Evolutionary conservation across 176 grass and related monocot species (phyloP), one percentile per base, ranked within the genome.

Genomic region (Oryza rufipogon): DNA sequence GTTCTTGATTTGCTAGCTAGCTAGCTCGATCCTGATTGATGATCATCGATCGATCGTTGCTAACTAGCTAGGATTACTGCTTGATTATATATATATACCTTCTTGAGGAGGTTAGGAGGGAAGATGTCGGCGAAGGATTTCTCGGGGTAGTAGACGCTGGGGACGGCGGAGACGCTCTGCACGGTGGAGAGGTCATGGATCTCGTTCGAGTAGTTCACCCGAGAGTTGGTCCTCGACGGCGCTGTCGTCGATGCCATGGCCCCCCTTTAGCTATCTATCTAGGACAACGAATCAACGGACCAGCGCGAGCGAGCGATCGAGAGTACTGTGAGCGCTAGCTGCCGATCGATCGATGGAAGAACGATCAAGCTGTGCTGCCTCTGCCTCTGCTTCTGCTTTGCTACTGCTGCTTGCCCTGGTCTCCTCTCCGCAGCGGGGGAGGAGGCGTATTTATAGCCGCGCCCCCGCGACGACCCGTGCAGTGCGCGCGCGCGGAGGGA

Each of bases 151-250:
- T 75, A 87, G 41, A 84, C 20, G 81, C 75, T 87, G 52, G 90
- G 84, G 42, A 17, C 82, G 71, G 76, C 46, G 72, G 83, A 85
- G 84, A 70, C 86, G 56, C 30, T 76, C 78, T 95, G 90, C 68
- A 87, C 92, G 2, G 87, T 92, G 85, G 87, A 81, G n/a, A 92
- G 83, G 85, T 95, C 92, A 80, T 95, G 92, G 87, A 95, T 95
- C 81, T 95, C 92, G 83, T 95, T 95, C n/a, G 92, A 86, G 90
- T 92, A 95, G 85, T 87, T 91, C 80, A 87, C 89, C 46, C 89
- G 70, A 42, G 89, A 87, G 89, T 87, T 87, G 2, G 81, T 75
- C 80, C 89, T 79, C 36, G 88, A 73, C 49, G 74, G 20, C 20
- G 58, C 28, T 30, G 28, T 8, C 4, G 58, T n/a, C 2, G 58